Evolutionary conservation across 768 basidiomycete genomes (phyloP), one percentile per base, ranked within the genome.

Genomic region (Serpula lacrymans): DNA sequence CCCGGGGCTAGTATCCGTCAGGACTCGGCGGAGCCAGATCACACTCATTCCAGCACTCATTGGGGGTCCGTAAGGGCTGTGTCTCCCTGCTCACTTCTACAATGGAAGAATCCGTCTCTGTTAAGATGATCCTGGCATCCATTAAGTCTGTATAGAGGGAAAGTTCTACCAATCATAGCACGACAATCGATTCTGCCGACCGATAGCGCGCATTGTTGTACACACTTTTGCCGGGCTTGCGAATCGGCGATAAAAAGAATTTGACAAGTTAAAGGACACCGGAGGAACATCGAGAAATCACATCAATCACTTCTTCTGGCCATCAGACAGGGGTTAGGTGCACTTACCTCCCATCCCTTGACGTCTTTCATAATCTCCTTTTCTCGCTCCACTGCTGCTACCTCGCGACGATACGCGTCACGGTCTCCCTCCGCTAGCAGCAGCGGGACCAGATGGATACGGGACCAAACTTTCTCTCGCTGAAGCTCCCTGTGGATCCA

Each of bases 351-450:
- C 94, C 94, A 97, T 27, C 80, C 89, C 42, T 75, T 74, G 37
- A 97, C 92, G 52, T 91, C 87, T 65, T 87, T 89, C 95, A 97
- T 97, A 55, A 97, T 90, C 66, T 81, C 87, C 65, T 71, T 74
- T 66, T 98, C 96, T 33, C 90, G 67, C 20, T 69, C 83, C 39
- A 84, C 37, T 35, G 80, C 81, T n/a, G 88, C 91, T 56, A 82
- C 77, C 54, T 82, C 68, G 27, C 89, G 78, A 45, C 90, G 75
- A 70, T 88, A 92, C 41, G 75, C 72, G 61, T 94, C 91, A 41
- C 96, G 84, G 69, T 99, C 95, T 4, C 83, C 83, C 62, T 99
- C 95, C 27, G 95, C 95, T 52, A 94, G 73, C 33, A 99, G 74
- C 42, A 97, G 62, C 8, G 95, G 96, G 23, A 93, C 84, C 24